phyloP scores from a whole-genome alignment of 768 basidiomycete genomes.

The Chalciporus sphaerocephalus region DNA sequence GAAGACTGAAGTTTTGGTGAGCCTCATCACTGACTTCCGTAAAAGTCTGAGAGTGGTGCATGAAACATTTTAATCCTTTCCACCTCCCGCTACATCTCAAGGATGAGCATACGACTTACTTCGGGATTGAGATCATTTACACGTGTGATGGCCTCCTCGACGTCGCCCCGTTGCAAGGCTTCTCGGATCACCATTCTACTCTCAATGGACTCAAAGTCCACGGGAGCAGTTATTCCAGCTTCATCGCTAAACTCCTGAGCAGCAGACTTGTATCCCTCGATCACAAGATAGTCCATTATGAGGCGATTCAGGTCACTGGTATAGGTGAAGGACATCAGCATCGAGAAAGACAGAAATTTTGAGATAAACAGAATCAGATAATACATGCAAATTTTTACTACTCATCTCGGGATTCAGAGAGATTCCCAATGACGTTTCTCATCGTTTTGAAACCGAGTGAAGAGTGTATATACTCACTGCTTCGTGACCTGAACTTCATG shows the following conservation, averaged over 20 bases:
- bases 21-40: slow-evolving; percentile 81
- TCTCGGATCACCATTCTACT: slow-evolving; percentile 92
- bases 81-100: neutral
- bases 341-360: slow-evolving; percentile 26
- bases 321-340: slow-evolving; percentile 22
- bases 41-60: slow-evolving; percentile 95
- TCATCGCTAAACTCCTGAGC: slow-evolving; percentile 94
- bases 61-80: slow-evolving; percentile 88
- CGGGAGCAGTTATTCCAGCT: slow-evolving; percentile 67
- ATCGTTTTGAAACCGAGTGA: slow-evolving; percentile 40
- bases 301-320: slow-evolving; percentile 88
- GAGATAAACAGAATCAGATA: slow-evolving; percentile 57
- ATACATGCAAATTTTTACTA: slow-evolving; percentile 72
- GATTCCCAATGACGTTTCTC: slow-evolving; percentile 93
- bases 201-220: slow-evolving; percentile 90
- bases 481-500: slow-evolving; percentile 82
- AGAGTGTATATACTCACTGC: slow-evolving; percentile 60
- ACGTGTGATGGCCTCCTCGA: slow-evolving; percentile 91
- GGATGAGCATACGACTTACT: slow-evolving; percentile 51
- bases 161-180: slow-evolving; percentile 89
- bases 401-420: slow-evolving; percentile 87
- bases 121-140: slow-evolving; percentile 96
- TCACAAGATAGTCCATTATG: slow-evolving; percentile 96
- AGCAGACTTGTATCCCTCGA: slow-evolving; percentile 95
- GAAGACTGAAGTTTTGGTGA: slow-evolving; percentile 92